Percentiles rank a stretch among this genome's conserved stretches.
These are phyloP conservation scores for Solanum peruvianum DNA, from an alignment of 257 asterid genomes.

Conservation along the genomic window DNA sequence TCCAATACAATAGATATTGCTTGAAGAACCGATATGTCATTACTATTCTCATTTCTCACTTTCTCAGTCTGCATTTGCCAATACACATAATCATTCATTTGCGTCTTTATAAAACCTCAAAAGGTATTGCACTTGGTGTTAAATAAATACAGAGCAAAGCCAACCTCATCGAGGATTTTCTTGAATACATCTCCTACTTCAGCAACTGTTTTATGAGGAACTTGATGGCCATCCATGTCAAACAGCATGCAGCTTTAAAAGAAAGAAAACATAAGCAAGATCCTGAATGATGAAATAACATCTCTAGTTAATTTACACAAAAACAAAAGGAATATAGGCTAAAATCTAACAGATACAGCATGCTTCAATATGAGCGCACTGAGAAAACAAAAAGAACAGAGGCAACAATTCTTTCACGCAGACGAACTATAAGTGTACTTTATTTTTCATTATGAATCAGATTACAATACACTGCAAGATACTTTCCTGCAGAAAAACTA, in stretches of 20 bases:
- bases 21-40: conserved; percentile 72
- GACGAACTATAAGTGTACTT: neutral
- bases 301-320: neutral
- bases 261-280: neutral
- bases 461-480: neutral
- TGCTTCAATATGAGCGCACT: neutral
- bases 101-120: neutral
- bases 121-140: neutral
- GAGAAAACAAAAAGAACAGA: neutral
- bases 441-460: neutral
- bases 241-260: conserved; percentile 28
- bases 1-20: conserved; percentile 72
- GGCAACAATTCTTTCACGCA: neutral
- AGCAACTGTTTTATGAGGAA: conserved; percentile 59
- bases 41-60: conserved; percentile 57
- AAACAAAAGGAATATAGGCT: neutral
- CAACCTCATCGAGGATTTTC: conserved; percentile 86
- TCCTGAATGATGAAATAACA: neutral
- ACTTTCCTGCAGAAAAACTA: neutral
- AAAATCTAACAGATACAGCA: neutral
- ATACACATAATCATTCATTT: conserved; percentile 3
- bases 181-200: conserved; percentile 77
- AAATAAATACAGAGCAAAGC: neutral
- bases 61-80: conserved; percentile 51
- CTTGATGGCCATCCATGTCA: conserved; percentile 67